A percentile compares a stretch with the other conserved stretches of the same genome.
Evolutionary conservation across 108 stramenopile species (phyloP).

Genomic region (Nannochloropsis salina): DNA sequence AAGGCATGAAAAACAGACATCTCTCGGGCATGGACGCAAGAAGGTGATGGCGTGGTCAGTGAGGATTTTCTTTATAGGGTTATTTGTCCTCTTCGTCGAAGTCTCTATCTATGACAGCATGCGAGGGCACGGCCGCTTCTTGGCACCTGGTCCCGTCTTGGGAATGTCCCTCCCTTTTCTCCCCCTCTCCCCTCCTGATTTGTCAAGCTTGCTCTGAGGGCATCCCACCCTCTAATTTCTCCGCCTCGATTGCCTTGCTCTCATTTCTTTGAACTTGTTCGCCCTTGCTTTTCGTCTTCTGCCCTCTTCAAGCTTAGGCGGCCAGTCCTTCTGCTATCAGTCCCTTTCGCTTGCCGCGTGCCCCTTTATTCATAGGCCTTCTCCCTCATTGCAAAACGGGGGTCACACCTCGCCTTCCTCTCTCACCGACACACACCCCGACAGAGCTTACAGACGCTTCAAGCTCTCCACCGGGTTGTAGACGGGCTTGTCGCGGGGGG

Average conservation of each 20-base stretch:
- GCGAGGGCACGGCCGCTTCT: neutral
- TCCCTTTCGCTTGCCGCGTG: neutral
- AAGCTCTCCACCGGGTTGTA: slow-evolving; percentile 88
- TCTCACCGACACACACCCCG: neutral
- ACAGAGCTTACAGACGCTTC: slow-evolving; percentile 74
- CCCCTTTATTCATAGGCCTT: neutral
- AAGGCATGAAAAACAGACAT: too few species aligned
- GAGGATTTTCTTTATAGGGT: neutral
- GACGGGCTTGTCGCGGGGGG: slow-evolving; percentile 85
- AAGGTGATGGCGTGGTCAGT: too few species aligned
- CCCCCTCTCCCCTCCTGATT: neutral
- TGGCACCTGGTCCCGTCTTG: neutral
- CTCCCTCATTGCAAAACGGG: neutral
- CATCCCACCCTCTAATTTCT: neutral
- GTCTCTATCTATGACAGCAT: slow-evolving; percentile 8
- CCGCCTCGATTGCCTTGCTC: neutral
- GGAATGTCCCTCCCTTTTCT: neutral
- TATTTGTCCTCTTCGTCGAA: neutral
- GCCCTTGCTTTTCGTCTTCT: neutral
- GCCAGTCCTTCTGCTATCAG: neutral
- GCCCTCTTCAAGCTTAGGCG: neutral
- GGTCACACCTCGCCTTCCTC: neutral
- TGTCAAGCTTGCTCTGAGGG: too few species aligned
- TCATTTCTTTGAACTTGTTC: neutral
- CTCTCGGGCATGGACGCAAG: too few species aligned